Percentiles rank a stretch among this genome's conserved stretches.
Conservation (phyloP, 768 basidiomycete genomes). For the Trametes maxima region DNA sequence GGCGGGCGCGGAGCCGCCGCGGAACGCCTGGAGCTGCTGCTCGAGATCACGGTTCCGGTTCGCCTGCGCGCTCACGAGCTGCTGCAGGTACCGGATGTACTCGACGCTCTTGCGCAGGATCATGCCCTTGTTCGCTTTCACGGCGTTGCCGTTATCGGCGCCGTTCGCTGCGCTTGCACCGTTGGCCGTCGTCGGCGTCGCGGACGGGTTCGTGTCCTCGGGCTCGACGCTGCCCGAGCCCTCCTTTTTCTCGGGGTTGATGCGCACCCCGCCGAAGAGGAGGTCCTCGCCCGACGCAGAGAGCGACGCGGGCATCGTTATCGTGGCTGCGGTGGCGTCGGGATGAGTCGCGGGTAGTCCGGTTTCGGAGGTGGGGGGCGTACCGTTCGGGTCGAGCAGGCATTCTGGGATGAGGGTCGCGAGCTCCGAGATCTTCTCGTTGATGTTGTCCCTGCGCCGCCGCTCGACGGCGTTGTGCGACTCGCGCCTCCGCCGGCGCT, state of each 20-base stretch:
- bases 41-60: constrained; percentile 80
- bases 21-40: constrained; percentile 57
- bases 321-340: constrained; percentile 25
- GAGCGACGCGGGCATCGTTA: constrained; percentile 30
- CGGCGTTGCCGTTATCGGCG: constrained; percentile 45
- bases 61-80: constrained; percentile 80
- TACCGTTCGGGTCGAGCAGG: constrained; percentile 64
- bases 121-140: constrained; percentile 96
- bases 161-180: constrained; percentile 27
- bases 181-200: constrained; percentile 19
- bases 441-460: constrained; percentile 87
- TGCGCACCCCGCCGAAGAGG: constrained; percentile 25
- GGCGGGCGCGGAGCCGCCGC: constrained; percentile 26
- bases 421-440: constrained; percentile 91
- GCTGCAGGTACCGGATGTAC: constrained; percentile 73
- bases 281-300: constrained; percentile 31
- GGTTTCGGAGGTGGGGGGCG: constrained; percentile 15
- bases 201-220: constrained; percentile 19
- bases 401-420: constrained; percentile 88
- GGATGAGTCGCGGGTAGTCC: constrained; percentile 1
- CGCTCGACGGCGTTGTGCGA: constrained; percentile 93
- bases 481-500: constrained; percentile 77
- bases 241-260: constrained; percentile 33
- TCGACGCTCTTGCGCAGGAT: constrained; percentile 72
- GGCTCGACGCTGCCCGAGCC: constrained; percentile 27